Conservation (phyloP, 2,329 filamentous ascomycete species). For the Chrysosporium queenslandicum region DNA sequence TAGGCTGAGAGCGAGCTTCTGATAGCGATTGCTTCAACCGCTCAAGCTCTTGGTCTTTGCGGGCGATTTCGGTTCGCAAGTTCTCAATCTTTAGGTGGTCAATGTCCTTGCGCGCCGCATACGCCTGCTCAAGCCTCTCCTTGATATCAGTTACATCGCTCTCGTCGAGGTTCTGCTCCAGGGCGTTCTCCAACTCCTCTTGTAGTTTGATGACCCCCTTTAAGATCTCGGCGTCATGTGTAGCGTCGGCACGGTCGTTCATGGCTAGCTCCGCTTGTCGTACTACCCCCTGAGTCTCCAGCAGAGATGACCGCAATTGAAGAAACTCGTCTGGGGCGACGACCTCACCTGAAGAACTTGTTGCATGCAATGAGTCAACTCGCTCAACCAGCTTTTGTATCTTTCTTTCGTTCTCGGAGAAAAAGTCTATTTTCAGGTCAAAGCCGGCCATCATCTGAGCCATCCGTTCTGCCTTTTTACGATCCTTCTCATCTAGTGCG, state of each 20-base stretch:
- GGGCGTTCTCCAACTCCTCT: conserved; percentile 70
- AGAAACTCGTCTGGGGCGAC: conserved; percentile 73
- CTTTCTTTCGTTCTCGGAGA: conserved; percentile 82
- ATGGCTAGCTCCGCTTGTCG: conserved; percentile 83
- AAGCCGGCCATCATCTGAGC: conserved; percentile 99
- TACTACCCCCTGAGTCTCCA: conserved; percentile 86
- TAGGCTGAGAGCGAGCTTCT: conserved; percentile 44
- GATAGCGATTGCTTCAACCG: conserved; percentile 72
- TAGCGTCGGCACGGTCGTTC: conserved; percentile 47
- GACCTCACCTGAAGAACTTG: conserved; percentile 64
- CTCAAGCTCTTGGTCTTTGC: conserved; percentile 71
- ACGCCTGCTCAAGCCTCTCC: conserved; percentile 63
- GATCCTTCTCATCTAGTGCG: conserved; percentile 91
- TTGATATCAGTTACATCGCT: conserved; percentile 78
- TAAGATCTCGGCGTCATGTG: conserved; percentile 62
- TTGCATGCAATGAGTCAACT: conserved; percentile 66
- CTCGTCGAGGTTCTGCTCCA: conserved; percentile 68
- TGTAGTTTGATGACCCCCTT: conserved; percentile 63
- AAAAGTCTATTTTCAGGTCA: conserved; percentile 82
- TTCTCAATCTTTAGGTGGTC: conserved; percentile 65
- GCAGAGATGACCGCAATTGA: conserved; percentile 63
- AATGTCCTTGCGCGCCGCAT: conserved; percentile 62
- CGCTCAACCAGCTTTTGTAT: conserved; percentile 77
- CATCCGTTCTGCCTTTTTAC: conserved; percentile 98
- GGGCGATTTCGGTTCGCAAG: conserved; percentile 62